Evolutionary conservation across 345 rosid genomes (phyloP).

Genomic region (Lepidium africanum): DNA sequence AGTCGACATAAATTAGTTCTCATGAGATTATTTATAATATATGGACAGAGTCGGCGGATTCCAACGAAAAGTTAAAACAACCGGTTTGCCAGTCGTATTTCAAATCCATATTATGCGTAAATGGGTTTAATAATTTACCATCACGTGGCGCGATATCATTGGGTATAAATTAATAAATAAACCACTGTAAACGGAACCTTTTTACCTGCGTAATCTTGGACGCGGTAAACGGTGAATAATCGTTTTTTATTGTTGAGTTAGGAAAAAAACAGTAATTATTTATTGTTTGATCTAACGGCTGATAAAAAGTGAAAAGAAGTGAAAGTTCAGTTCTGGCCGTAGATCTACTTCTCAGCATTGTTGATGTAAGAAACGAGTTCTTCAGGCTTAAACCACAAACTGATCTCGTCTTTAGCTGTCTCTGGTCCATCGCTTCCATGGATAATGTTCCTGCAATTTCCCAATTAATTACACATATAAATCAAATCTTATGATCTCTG

Average conservation of each 20-base stretch:
- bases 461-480: not conserved
- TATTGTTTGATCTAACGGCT: not conserved
- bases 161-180: not conserved
- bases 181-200: not conserved
- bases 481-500: not conserved
- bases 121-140: no score
- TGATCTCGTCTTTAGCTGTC: slow-evolving; percentile 77
- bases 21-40: not conserved
- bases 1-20: not conserved
- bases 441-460: slow-evolving; percentile 54
- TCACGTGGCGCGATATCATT: no score
- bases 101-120: not conserved
- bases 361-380: slow-evolving; percentile 60
- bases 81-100: not conserved
- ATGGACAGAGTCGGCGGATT: slow-evolving; percentile 5
- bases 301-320: not conserved
- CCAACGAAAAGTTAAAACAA: not conserved
- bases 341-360: slow-evolving; percentile 77
- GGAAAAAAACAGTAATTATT: not conserved
- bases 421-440: slow-evolving; percentile 92
- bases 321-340: slow-evolving; percentile 42
- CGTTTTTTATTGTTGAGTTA: not conserved
- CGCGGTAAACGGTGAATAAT: not conserved
- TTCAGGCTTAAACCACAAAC: slow-evolving; percentile 79
- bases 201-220: not conserved